Evolutionary conservation across 2,329 filamentous ascomycete genomes (phyloP).

Genomic region (Arthroderma sp.): DNA sequence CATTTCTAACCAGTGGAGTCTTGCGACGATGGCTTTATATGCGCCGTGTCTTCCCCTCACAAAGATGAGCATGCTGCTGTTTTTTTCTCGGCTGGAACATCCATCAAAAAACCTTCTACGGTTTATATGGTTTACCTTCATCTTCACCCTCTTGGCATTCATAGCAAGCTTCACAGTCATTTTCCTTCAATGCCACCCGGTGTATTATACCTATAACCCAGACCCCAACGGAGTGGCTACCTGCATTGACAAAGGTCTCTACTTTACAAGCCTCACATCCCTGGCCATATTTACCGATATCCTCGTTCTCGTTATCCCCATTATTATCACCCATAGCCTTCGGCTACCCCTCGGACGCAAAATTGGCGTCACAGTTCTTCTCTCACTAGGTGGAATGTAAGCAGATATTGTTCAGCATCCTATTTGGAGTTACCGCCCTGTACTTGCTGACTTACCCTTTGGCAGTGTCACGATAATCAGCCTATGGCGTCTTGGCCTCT

Average conservation of each 20-base stretch:
- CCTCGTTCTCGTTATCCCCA: conserved; percentile 19
- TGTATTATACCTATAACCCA: conserved; percentile 15
- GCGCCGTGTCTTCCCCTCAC: conserved; percentile 19
- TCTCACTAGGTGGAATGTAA: conserved; percentile 19
- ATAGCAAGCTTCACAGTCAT: conserved; percentile 17
- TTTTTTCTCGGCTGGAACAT: conserved; percentile 19
- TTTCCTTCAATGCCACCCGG: conserved; percentile 20
- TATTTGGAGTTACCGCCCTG: neutral
- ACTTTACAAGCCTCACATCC: conserved; percentile 17
- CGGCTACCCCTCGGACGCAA: conserved; percentile 19
- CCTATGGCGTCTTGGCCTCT: conserved; percentile 18
- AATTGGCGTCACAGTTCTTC: conserved; percentile 18
- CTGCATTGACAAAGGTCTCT: conserved; percentile 19
- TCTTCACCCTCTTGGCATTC: conserved; percentile 13
- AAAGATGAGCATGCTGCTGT: conserved; percentile 20
- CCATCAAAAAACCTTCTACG: conserved; percentile 13
- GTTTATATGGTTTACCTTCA: conserved; percentile 14
- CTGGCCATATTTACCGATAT: conserved; percentile 21
- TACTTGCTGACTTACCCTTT: neutral
- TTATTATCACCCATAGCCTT: conserved; percentile 19
- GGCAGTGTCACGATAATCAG: conserved; percentile 18
- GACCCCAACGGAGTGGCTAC: conserved; percentile 12
- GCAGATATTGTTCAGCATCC: neutral
- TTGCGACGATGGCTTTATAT: conserved; percentile 19
- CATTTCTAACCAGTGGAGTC: conserved; percentile 13